A percentile compares a stretch with the other conserved stretches of the same genome.
Evolutionary conservation across 1,284 basidiomycete species (phyloP).

Genomic region (Ganoderma resinaceum): DNA sequence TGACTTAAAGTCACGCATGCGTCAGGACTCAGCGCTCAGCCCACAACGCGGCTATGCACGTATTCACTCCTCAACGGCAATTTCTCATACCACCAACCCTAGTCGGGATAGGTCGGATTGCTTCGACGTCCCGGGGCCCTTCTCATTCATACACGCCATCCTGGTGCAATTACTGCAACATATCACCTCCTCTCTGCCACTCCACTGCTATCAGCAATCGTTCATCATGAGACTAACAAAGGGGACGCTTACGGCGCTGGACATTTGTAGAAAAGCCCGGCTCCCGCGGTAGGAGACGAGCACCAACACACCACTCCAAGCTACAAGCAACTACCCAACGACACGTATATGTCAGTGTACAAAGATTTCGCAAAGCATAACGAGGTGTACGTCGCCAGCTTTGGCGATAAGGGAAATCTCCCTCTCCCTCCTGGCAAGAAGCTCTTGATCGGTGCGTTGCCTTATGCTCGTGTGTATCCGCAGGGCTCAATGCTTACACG

Average conservation of each 20-base stretch:
- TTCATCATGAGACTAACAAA: conserved; percentile 1
- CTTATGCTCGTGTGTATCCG: conserved; percentile 12
- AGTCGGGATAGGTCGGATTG: not conserved
- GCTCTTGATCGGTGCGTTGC: conserved; percentile 49
- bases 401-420: conserved; percentile 53
- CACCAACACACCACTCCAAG: conserved; percentile 7
- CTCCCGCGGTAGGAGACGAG: conserved; percentile 23
- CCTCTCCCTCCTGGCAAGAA: conserved; percentile 59
- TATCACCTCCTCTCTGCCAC: conserved; percentile 6
- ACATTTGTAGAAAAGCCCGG: conserved; percentile 25
- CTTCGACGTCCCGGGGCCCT: not conserved
- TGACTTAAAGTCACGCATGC: too few species aligned
- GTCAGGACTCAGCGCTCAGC: not conserved
- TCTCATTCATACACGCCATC: conserved; percentile 21
- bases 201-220: not conserved
- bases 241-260: not conserved
- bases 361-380: conserved; percentile 46
- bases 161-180: conserved; percentile 17
- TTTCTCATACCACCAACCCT: too few species aligned
- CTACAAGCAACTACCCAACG: conserved; percentile 15
- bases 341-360: conserved; percentile 36
- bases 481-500: not conserved
- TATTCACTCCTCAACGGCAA: not conserved
- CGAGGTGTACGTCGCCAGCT: conserved; percentile 49
- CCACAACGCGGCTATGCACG: not conserved